Evolutionary conservation across 345 rosid species (phyloP), one percentile per base, ranked within the genome.

Genomic region (Cardamine resedifolia): DNA sequence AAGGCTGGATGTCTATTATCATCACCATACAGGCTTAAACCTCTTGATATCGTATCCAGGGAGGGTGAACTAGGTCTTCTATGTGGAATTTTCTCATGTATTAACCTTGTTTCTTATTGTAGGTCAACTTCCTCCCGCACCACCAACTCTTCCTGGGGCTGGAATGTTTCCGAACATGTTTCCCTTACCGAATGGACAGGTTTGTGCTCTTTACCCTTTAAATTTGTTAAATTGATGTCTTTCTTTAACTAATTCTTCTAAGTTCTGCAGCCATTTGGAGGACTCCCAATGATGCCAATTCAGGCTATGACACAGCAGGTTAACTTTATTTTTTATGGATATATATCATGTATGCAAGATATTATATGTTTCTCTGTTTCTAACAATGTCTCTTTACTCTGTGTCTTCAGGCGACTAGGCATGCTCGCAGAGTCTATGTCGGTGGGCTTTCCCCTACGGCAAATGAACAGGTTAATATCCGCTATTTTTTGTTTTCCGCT

Each of bases 231-330:
- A 43, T 10, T 33, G 4, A 24, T 33, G 11, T 55, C 44, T 57
- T 8, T 58, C 68, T 56, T 31, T 2, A 43, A 24, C 66, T 73
- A 34, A 64, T 44, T 68, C 23, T 16, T 48, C 63, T 70, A 38
- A 61, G 26, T 50, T 45, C 3, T 81, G 77, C 88, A 84, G 90
- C 87, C 69, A 66, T 92, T 86, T 81, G 90, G 90, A 34, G 81
- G 91, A 50, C 81, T 89, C 62, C 83, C 96, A 23, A 83, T 90
- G 71, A 90, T 92, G 95, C 98, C 98, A 41, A 88, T 88, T 64
- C 98, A 92, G 77, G 96, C 96, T 58, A 92, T 92, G 98, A 92
- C 98, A 52, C 98, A 92, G 78, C 98, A 92, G 97, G 97, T 89
- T 79, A n/a, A 79, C 43, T 38, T 30, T 21, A 4, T 3, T 34